These are phyloP conservation scores for Aspergillus sclerotioniger DNA, from an alignment of 495 filamentous ascomycete genomes.

Conservation along the genomic window DNA sequence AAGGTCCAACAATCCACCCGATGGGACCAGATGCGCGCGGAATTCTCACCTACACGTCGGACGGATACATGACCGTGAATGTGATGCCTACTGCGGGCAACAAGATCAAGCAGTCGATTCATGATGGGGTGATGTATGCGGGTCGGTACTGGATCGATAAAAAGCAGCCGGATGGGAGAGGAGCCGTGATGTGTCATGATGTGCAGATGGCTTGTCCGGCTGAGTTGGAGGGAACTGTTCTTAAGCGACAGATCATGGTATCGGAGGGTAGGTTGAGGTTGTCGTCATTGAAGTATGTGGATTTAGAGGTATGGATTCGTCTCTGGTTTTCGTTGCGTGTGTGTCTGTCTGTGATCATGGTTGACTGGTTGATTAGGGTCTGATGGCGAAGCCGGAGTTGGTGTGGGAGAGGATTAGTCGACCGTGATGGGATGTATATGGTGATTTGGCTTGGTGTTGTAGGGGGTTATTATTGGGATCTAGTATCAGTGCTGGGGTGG, in stretches of 20 bases:
- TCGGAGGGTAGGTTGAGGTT: not conserved
- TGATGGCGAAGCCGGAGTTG: slow-evolving; percentile 3
- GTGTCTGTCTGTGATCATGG: not conserved
- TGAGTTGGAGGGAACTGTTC: not conserved
- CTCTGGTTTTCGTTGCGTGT: not conserved
- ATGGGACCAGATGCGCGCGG: slow-evolving; percentile 2
- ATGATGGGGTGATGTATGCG: not conserved
- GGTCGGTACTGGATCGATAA: not conserved
- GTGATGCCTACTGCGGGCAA: not conserved
- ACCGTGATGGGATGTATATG: not conserved
- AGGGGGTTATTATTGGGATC: not conserved
- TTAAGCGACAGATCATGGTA: not conserved
- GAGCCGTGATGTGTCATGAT: not conserved
- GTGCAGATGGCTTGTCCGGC: not conserved
- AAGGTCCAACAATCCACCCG: not conserved
- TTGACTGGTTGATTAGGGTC: not conserved
- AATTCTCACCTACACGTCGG: not conserved
- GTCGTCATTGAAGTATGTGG: not conserved
- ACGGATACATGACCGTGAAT: not conserved
- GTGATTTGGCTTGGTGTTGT: too few relatives aligned
- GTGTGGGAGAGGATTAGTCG: slow-evolving; percentile 4
- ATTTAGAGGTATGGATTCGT: not conserved
- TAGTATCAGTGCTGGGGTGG: not conserved
- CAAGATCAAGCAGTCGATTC: not conserved
- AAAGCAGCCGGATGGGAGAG: not conserved